Evolutionary conservation across 352 stramenopile genomes (phyloP).

Genomic region (Pythium sp.): DNA sequence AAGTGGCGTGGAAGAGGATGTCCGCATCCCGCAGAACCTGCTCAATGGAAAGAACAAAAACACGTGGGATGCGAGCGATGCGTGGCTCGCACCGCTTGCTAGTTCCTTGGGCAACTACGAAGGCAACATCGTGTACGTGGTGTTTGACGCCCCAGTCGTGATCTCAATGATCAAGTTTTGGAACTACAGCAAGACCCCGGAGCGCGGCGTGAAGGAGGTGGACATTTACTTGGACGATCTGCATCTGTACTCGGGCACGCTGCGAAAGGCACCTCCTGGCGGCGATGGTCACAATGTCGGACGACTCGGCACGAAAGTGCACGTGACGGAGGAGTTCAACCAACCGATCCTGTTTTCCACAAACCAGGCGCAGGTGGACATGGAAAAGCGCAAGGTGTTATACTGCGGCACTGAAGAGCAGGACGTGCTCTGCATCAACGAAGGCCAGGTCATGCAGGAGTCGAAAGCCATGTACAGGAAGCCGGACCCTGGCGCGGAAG

Average conservation of each 20-base stretch:
- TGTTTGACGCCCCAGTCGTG: conserved; percentile 66
- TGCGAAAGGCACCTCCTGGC: conserved; percentile 43
- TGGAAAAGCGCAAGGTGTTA: conserved; percentile 55
- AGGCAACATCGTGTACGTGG: conserved; percentile 72
- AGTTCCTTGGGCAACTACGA: conserved; percentile 53
- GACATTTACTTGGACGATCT: conserved; percentile 87
- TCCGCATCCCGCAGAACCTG: conserved; percentile 57
- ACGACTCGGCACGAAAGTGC: conserved; percentile 32
- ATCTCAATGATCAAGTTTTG: conserved; percentile 87
- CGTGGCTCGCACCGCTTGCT: conserved; percentile 70
- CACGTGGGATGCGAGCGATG: conserved; percentile 66
- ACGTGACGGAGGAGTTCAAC: conserved; percentile 66
- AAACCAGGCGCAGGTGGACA: conserved; percentile 60
- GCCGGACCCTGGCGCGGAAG: conserved; percentile 69
- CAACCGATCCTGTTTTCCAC: conserved; percentile 82
- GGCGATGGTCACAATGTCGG: conserved; percentile 23
- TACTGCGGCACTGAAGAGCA: conserved; percentile 82
- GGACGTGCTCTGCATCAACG: conserved; percentile 89
- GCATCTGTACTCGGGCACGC: conserved; percentile 67
- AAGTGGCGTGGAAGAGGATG: conserved; percentile 18
- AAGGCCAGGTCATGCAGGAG: conserved; percentile 84
- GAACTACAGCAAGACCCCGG: conserved; percentile 88
- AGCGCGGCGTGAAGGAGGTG: conserved; percentile 79
- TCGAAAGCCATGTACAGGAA: conserved; percentile 79
- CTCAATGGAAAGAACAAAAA: conserved; percentile 71